phyloP scores from a whole-genome alignment of 352 stramenopile species.

The Pythium rhizo-oryzae region DNA sequence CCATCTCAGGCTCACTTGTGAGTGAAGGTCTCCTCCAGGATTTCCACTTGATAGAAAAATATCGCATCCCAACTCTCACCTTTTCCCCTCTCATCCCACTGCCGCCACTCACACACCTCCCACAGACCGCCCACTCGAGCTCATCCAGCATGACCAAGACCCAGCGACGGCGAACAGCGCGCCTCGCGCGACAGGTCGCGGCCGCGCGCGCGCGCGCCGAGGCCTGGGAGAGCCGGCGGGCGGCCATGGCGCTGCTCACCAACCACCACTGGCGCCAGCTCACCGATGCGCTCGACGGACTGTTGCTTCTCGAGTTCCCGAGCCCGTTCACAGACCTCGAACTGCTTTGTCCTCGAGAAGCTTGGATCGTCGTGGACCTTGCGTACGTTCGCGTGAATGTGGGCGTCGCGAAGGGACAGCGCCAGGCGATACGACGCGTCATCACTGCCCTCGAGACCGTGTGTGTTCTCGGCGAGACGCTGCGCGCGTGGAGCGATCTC shows the following conservation, averaged over 20 bases:
- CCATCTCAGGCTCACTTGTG: too few species aligned
- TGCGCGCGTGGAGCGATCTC: constrained; percentile 5
- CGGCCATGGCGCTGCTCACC: background rate
- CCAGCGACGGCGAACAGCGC: background rate
- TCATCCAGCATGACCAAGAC: background rate
- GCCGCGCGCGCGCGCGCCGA: background rate
- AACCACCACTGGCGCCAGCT: background rate
- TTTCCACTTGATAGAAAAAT: too few species aligned
- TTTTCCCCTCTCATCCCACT: too few species aligned
- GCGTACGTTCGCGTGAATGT: background rate
- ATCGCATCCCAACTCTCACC: too few species aligned
- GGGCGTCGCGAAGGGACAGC: too few species aligned
- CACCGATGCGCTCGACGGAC: background rate
- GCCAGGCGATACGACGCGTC: background rate
- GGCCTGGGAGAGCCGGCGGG: background rate
- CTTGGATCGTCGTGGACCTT: constrained; percentile 2
- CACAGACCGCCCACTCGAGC: too few species aligned
- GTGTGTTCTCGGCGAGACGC: background rate
- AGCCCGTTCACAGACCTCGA: constrained; percentile 2
- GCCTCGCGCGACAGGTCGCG: background rate
- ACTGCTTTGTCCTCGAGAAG: background rate
- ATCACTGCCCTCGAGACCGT: background rate
- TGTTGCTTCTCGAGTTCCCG: background rate
- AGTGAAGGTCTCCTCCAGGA: too few species aligned
- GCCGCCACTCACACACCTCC: too few species aligned